Evolutionary conservation across 306 rosid species (phyloP), one percentile per base, ranked within the genome.

Genomic region (Cicer arietinum): DNA sequence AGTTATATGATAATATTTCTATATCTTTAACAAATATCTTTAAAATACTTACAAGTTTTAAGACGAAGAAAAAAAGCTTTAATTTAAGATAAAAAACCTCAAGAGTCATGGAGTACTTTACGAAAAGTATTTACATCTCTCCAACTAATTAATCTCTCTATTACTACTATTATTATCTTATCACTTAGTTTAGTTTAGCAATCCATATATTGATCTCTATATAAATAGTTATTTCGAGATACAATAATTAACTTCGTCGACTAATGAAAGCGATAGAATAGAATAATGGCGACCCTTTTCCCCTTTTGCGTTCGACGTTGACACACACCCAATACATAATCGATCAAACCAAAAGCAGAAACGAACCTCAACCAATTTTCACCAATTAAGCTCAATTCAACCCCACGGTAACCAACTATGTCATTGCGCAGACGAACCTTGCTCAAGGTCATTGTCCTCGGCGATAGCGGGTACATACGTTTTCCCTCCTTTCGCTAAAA

Each of bases 371-470:
- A 58, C 64, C 11, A 58, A 20, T 39, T 20, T 37, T 60, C 66
- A 59, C 41, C 63, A 58, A 25, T 25, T 6, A 25, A 52, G 54
- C 45, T 10, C 73, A 48, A 37, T 41, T 50, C 45, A 30, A 7
- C 75, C 54, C 70, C 74, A 51, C 74, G 63, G 46, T 74, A 73
- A 80, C 75, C 66, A 35, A 80, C 87, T 86, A 94, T 94, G 98
- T 84, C 98, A 74, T 51, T 84, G 81, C 97, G 98, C 59, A 85
- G 97, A 57, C 87, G 98, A 81, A 89, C 93, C 79, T 87, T 94
- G 94, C 97, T 94, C 75, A 94, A 94, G 91, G 98, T 94, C 87
- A 94, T 94, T 87, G 98, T 90, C 51, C 97, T 94, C 70, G 98
- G 97, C 76, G 98, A 94, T 68, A 91, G 98, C 57, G 97, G 98